Base-by-base conservation (phyloP, 164 flowering plant genomes). In the Aristolochia contorta region DNA sequence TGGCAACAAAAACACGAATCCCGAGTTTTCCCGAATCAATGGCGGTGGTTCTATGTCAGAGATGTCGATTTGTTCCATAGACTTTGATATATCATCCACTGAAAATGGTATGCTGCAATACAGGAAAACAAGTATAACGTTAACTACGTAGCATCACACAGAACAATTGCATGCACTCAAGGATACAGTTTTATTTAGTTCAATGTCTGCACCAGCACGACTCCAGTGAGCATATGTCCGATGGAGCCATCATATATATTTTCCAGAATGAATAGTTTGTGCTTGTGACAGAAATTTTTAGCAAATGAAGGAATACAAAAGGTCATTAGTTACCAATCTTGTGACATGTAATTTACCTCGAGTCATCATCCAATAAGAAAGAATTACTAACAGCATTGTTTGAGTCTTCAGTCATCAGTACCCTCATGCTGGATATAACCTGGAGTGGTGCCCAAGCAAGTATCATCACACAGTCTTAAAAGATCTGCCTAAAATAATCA, bases 41-140 rank as follows among this genome's bases (percentile, higher is more conserved):
- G 96, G 87, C 0, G 97, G 98, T 49, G 96, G 96, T 56, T 89
- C 97, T 7, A 89, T 70, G 66, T 92, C 97, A 0, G 84, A 63
- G 32, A 90, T 81, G 71, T 82, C 89, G 47, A 92, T 80, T 73
- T 82, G 86, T 64, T 84, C 91, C 88, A 85, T 87, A n/a, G 98
- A 89, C 81, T 92, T 92, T 33, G 98, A 89, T 62, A 92, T 65
- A 65, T 92, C 98, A 72, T 89, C 96, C 30, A 87, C 96, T 24
- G 94, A 87, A 68, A 92, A 92, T 6, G 97, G 97, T 69, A 92
- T 89, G 82, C 98, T 92, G 96, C 82, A 76, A 18, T 14, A 19
- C 4, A 66, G 4, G 47, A 37, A 24, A 23, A 22, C 16, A 14
- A 51, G 18, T 16, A 51, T 50, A 62, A 14, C 16, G 43, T 21